Conservation (phyloP, 2,329 filamentous ascomycete genomes). For the Alternaria triticimaculans region DNA sequence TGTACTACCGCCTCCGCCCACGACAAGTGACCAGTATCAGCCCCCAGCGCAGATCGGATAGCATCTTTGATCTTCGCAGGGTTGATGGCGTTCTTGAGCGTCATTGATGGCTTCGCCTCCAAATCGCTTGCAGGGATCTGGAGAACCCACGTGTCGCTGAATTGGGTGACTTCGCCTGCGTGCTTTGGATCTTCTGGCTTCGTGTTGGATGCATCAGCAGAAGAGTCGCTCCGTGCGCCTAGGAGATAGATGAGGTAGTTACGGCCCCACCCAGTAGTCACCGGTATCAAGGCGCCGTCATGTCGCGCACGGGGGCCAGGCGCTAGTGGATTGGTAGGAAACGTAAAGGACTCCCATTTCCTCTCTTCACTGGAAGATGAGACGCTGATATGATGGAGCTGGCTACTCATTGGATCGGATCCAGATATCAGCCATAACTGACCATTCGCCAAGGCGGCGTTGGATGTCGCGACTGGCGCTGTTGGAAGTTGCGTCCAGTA, state of each 20-base stretch:
- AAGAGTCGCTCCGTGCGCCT: constrained; percentile 32
- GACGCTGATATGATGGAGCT: constrained; percentile 37
- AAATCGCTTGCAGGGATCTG: constrained; percentile 51
- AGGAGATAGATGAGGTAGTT: constrained; percentile 55
- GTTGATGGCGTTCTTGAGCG: constrained; percentile 43
- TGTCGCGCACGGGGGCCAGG: constrained; percentile 51
- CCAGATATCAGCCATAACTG: constrained; percentile 51
- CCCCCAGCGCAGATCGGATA: constrained; percentile 50
- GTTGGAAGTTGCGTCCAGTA: constrained; percentile 35
- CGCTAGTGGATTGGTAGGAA: constrained; percentile 53
- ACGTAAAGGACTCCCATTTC: constrained; percentile 50
- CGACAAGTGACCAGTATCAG: constrained; percentile 49
- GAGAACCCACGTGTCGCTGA: constrained; percentile 55
- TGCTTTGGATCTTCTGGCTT: constrained; percentile 12
- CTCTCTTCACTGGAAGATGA: constrained; percentile 24
- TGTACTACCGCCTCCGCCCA: constrained; percentile 54
- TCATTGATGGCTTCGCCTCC: constrained; percentile 28
- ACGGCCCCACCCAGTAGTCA: constrained; percentile 54
- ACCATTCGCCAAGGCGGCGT: constrained; percentile 46
- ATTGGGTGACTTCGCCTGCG: constrained; percentile 32
- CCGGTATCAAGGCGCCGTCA: constrained; percentile 49
- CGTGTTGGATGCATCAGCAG: neutral
- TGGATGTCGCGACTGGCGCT: constrained; percentile 39
- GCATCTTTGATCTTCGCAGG: constrained; percentile 55
- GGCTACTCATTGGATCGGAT: constrained; percentile 38